These are phyloP conservation scores for Pleurotus pulmonarius DNA, from an alignment of 768 basidiomycete species.

Conservation along the genomic window DNA sequence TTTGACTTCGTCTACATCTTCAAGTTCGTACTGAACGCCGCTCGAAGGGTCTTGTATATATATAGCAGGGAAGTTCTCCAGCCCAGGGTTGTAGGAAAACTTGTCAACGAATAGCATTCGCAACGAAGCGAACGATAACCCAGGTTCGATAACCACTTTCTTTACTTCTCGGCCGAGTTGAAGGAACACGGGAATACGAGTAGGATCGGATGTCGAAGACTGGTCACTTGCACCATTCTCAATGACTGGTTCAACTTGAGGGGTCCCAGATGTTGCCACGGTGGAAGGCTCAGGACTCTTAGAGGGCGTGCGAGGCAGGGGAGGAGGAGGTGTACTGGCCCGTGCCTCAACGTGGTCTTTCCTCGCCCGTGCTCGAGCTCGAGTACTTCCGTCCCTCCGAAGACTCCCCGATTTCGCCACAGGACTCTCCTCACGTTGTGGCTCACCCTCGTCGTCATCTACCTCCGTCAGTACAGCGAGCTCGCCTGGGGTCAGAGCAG, in stretches of 20 bases:
- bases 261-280: conserved; percentile 4
- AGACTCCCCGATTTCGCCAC: conserved; percentile 9
- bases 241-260: neutral
- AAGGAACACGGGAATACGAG: conserved; percentile 67
- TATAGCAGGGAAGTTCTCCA: conserved; percentile 92
- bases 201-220: conserved; percentile 12
- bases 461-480: conserved; percentile 72
- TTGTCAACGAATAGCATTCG: conserved; percentile 90
- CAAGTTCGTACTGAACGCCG: conserved; percentile 93
- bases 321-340: conserved; percentile 35
- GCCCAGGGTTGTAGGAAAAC: conserved; percentile 90
- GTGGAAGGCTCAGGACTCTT: conserved; percentile 34
- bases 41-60: conserved; percentile 92
- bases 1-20: conserved; percentile 90
- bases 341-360: conserved; percentile 32
- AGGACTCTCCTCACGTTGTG: conserved; percentile 11
- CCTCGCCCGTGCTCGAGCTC: conserved; percentile 26
- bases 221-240: conserved; percentile 6
- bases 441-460: conserved; percentile 52
- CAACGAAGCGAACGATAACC: conserved; percentile 67
- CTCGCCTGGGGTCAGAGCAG: conserved; percentile 61
- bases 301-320: conserved; percentile 41
- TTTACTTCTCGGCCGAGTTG: conserved; percentile 91
- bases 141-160: conserved; percentile 71
- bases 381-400: conserved; percentile 20